Percentiles rank a stretch among this genome's conserved stretches.
Evolutionary conservation across 2,329 filamentous ascomycete species (phyloP).

Genomic region (Exophiala dermatitidis): DNA sequence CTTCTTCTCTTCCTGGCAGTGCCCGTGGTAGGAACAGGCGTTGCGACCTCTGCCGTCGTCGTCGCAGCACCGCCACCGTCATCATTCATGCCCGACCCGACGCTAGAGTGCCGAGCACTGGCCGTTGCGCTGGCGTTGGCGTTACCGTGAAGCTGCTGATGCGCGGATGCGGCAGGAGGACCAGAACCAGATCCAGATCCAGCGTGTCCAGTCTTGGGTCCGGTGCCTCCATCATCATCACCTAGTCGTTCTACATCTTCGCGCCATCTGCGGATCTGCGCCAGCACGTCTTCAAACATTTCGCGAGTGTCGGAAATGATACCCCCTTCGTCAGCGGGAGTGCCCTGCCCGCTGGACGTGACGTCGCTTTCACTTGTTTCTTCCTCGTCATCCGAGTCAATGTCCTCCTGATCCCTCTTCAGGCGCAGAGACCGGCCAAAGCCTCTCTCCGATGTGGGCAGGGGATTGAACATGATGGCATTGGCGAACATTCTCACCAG

Average conservation of each 20-base stretch:
- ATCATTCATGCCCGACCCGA: conserved; percentile 17
- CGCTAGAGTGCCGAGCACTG: conserved; percentile 21
- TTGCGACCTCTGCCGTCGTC: conserved; percentile 1
- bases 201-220: conserved; percentile 1
- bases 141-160: not conserved
- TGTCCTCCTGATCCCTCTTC: conserved; percentile 30
- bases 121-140: conserved; percentile 5
- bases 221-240: not conserved
- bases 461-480: conserved; percentile 95
- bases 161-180: no score
- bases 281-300: conserved; percentile 85
- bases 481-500: conserved; percentile 96
- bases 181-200: not conserved
- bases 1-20: conserved; percentile 23
- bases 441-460: conserved; percentile 56
- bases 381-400: conserved; percentile 32
- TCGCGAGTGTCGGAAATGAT: conserved; percentile 80
- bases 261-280: conserved; percentile 66
- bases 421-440: conserved; percentile 54
- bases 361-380: conserved; percentile 28
- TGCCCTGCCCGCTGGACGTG: conserved; percentile 37
- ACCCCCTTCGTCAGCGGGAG: conserved; percentile 70
- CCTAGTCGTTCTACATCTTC: conserved; percentile 49
- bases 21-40: conserved; percentile 9
- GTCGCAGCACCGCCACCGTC: conserved; percentile 2